Percentiles rank a stretch among this genome's conserved stretches.
Conservation (phyloP, 345 rosid species). For the Gynandropsis gynandra region DNA sequence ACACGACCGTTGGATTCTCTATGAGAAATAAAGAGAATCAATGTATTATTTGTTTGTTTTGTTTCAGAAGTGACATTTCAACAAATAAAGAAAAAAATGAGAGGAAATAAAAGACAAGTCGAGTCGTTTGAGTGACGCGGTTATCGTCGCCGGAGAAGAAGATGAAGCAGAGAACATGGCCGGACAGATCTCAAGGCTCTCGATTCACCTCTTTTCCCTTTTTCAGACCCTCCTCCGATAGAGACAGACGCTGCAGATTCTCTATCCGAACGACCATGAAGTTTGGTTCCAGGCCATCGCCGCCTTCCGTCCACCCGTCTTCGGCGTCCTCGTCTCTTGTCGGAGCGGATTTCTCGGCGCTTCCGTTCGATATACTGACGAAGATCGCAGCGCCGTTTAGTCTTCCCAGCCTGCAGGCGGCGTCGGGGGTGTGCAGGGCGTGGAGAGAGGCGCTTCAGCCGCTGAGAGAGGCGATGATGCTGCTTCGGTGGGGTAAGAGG, state of each 20-base stretch:
- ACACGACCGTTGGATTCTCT: conserved; percentile 17
- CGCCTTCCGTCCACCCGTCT: not conserved
- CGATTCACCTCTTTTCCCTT: conserved; percentile 32
- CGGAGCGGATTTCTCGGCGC: conserved; percentile 48
- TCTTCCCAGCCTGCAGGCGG: conserved; percentile 52
- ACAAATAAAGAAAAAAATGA: not conserved
- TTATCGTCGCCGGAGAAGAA: conserved; percentile 23
- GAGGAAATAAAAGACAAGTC: conserved; percentile 16
- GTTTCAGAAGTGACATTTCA: too few relatives aligned
- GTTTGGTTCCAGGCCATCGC: conserved; percentile 13
- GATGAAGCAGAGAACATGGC: conserved; percentile 54
- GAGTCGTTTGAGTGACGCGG: conserved; percentile 12
- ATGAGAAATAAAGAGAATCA: not conserved
- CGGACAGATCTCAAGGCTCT: conserved; percentile 35
- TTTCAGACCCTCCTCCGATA: conserved; percentile 9
- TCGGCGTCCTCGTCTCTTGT: conserved; percentile 3
- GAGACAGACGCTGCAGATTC: conserved; percentile 21
- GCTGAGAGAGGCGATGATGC: conserved; percentile 75
- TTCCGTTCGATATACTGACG: conserved; percentile 61
- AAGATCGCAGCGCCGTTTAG: conserved; percentile 64
- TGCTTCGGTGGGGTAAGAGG: conserved; percentile 69
- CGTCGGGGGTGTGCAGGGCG: conserved; percentile 68
- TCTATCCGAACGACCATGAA: conserved; percentile 13
- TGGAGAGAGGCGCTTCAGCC: conserved; percentile 85
- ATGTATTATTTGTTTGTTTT: not conserved